Conservation (phyloP, 805 yeast species). For the Naumovozyma baii region DNA sequence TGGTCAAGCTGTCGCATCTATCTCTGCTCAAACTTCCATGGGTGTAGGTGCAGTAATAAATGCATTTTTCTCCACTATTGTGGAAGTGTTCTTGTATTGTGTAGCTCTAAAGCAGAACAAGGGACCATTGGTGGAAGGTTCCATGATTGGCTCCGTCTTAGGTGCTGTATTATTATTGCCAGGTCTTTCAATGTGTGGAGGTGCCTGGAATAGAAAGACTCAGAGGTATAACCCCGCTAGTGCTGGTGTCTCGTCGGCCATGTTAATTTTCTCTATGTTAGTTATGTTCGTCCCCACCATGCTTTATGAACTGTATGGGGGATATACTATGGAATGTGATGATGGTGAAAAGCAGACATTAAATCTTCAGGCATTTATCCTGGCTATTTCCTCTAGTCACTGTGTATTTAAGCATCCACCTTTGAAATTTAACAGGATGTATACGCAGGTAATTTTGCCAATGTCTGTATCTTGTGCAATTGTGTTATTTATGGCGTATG, state of each 20-base stretch:
- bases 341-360: conserved; percentile 8
- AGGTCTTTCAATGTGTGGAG: conserved; percentile 95
- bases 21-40: conserved; percentile 97
- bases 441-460: conserved; percentile 63
- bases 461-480: conserved; percentile 73
- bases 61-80: conserved; percentile 93
- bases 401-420: conserved; percentile 77
- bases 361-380: conserved; percentile 39
- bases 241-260: conserved; percentile 95
- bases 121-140: conserved; percentile 88
- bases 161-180: conserved; percentile 90
- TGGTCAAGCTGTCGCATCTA: conserved; percentile 99
- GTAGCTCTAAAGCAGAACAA: conserved; percentile 82
- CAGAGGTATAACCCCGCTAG: conserved; percentile 92
- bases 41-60: conserved; percentile 97
- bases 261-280: conserved; percentile 82
- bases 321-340: conserved; percentile 66
- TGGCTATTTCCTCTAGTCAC: conserved; percentile 21
- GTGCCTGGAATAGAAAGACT: conserved; percentile 84
- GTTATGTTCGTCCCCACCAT: conserved; percentile 90
- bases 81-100: conserved; percentile 84
- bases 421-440: conserved; percentile 58
- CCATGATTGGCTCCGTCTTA: conserved; percentile 84
- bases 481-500: conserved; percentile 72
- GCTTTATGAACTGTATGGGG: conserved; percentile 82